Percentiles rank a stretch among this genome's conserved stretches.
Evolutionary conservation across 2,329 filamentous ascomycete species (phyloP).

Genomic region (Trichoderma aggressivum): DNA sequence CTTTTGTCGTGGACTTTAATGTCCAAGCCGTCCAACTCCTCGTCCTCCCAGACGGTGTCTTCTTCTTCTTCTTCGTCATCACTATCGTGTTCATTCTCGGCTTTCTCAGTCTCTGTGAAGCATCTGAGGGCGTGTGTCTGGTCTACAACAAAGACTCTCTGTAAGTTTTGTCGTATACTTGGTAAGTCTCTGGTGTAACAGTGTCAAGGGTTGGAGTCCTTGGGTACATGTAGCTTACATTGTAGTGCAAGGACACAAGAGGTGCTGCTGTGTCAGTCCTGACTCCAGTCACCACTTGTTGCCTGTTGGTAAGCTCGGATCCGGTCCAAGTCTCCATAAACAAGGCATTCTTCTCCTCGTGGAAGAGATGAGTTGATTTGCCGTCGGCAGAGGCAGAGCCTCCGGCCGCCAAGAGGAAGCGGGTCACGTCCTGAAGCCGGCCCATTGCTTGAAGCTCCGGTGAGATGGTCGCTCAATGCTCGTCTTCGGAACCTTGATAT

Average conservation of each 20-base stretch:
- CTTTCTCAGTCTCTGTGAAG: background rate
- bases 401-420: background rate
- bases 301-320: background rate
- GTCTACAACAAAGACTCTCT: background rate
- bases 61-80: background rate
- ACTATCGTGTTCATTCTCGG: background rate
- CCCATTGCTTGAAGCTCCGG: background rate
- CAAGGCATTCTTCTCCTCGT: background rate
- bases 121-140: background rate
- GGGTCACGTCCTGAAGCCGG: background rate
- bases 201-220: background rate
- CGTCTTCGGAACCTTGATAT: background rate
- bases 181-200: background rate
- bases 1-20: background rate
- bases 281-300: background rate
- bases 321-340: background rate
- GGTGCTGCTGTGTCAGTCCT: background rate
- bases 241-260: background rate
- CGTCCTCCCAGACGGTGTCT: background rate
- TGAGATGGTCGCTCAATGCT: background rate
- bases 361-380: background rate
- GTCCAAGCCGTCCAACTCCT: background rate
- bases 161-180: background rate
- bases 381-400: background rate
- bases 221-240: background rate